Conservation (phyloP, 1,284 basidiomycete species). For the Mycosarcoma maydis region DNA sequence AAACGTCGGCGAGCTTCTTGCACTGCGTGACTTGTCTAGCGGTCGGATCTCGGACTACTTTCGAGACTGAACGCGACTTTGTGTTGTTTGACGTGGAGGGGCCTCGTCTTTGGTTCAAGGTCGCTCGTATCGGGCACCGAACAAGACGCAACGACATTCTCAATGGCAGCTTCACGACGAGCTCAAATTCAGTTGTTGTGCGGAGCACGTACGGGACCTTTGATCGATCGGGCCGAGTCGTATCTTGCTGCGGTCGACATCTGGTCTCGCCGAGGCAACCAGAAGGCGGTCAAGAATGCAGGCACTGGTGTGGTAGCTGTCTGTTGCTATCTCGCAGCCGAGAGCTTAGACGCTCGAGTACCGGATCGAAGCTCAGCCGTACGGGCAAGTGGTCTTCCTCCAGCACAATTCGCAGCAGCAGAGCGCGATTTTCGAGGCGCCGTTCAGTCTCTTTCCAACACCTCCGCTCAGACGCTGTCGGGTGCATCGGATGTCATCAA, state of each 20-base stretch:
- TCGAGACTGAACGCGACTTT: neutral
- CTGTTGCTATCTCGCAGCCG: constrained; percentile 43
- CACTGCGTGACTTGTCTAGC: constrained; percentile 2
- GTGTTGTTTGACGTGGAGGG: constrained; percentile 11
- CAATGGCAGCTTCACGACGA: constrained; percentile 41
- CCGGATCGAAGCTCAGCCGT: constrained; percentile 33
- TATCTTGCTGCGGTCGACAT: constrained; percentile 48
- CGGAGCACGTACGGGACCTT: constrained; percentile 29
- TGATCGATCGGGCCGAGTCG: constrained; percentile 47
- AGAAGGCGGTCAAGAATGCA: constrained; percentile 43
- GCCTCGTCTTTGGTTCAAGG: neutral
- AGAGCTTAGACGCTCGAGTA: constrained; percentile 32
- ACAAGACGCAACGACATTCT: neutral
- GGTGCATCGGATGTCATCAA: constrained; percentile 28
- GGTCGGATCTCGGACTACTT: constrained; percentile 20
- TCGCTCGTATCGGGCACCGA: neutral
- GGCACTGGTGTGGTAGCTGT: constrained; percentile 45
- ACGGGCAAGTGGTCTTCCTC: constrained; percentile 35
- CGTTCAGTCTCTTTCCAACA: constrained; percentile 26
- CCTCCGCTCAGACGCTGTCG: constrained; percentile 26
- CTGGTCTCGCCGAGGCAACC: constrained; percentile 47
- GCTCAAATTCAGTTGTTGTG: constrained; percentile 47
- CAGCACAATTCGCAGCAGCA: constrained; percentile 36
- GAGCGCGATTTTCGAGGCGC: constrained; percentile 43
- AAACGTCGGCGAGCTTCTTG: constrained; percentile 2